Percentiles rank a stretch among this genome's conserved stretches.
Evolutionary conservation across 306 rosid genomes (phyloP).

Genomic region (Calophaca sinica): DNA sequence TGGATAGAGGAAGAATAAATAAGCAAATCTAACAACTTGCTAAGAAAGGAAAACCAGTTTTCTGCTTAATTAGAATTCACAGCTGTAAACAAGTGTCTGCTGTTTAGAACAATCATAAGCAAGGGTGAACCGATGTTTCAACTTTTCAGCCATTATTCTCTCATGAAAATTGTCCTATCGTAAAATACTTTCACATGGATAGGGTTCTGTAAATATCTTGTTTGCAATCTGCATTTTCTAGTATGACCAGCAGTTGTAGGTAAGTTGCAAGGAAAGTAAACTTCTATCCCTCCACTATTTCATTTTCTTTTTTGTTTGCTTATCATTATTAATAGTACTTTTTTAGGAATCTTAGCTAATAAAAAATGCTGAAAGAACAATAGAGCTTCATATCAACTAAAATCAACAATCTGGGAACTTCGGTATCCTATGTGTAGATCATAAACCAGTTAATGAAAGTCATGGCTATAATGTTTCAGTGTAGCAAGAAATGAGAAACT

Average conservation of each 20-base stretch:
- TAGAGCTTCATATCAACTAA: conserved; percentile 19
- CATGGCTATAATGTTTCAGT: background rate
- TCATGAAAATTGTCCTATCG: background rate
- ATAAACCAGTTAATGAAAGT: conserved; percentile 3
- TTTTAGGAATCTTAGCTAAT: conserved; percentile 8
- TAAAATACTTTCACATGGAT: background rate
- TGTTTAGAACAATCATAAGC: background rate
- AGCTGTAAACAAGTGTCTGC: background rate
- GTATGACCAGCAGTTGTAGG: background rate
- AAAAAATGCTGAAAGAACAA: conserved; percentile 18
- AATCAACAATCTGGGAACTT: conserved; percentile 7
- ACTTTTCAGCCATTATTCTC: background rate
- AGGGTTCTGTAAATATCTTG: conserved; percentile 18
- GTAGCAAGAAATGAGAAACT: conserved; percentile 19
- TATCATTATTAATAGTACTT: background rate
- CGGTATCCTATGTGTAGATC: background rate
- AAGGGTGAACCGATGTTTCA: conserved; percentile 1
- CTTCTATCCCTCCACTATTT: conserved; percentile 24
- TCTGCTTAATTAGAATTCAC: background rate
- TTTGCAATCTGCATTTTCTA: conserved; percentile 9
- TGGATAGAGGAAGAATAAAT: conserved; percentile 38
- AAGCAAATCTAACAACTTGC: conserved; percentile 7
- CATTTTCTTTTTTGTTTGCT: background rate
- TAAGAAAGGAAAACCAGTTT: conserved; percentile 26
- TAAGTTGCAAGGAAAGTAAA: conserved; percentile 32